Percentiles rank a stretch among this genome's conserved stretches.
Conservation (phyloP, 768 basidiomycete genomes). For the Tulasnella sp. region DNA sequence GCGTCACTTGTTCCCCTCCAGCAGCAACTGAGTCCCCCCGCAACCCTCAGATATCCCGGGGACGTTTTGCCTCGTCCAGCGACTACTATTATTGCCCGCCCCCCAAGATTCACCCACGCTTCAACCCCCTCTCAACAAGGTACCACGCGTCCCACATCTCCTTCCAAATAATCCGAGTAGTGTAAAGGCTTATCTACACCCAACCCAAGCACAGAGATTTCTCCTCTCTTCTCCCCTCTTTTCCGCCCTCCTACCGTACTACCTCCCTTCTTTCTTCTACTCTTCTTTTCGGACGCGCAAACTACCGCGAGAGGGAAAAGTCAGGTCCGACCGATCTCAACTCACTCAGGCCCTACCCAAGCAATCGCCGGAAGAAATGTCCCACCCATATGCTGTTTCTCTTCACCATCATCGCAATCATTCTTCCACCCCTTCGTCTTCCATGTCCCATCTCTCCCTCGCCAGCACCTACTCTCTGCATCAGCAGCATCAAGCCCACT, state of each 20-base stretch:
- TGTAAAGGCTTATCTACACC: conserved; percentile 21
- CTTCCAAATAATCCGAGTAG: conserved; percentile 12
- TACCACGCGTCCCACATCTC: conserved; percentile 17
- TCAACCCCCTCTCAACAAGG: conserved; percentile 14
- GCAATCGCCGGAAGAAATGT: conserved; percentile 1
- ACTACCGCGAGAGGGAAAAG: background rate
- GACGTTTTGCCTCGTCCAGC: background rate
- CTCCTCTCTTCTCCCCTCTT: conserved; percentile 4
- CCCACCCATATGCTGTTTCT: conserved; percentile 19
- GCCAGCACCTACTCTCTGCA: background rate
- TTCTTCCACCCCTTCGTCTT: conserved; percentile 28
- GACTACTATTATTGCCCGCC: background rate
- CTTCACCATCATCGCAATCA: conserved; percentile 17
- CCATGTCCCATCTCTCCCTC: conserved; percentile 17
- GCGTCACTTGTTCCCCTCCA: conserved; percentile 4
- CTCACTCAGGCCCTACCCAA: background rate
- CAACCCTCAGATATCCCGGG: background rate
- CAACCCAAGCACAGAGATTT: background rate
- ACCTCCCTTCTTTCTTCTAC: background rate
- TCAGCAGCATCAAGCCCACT: background rate
- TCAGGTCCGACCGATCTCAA: background rate
- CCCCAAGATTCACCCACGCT: conserved; percentile 1
- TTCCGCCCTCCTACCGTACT: background rate
- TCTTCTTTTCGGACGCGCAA: background rate
- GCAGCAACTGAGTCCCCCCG: background rate